Evolutionary conservation across 2,329 filamentous ascomycete species (phyloP), one percentile per base, ranked within the genome.

Genomic region (Fusarium subtropicale): DNA sequence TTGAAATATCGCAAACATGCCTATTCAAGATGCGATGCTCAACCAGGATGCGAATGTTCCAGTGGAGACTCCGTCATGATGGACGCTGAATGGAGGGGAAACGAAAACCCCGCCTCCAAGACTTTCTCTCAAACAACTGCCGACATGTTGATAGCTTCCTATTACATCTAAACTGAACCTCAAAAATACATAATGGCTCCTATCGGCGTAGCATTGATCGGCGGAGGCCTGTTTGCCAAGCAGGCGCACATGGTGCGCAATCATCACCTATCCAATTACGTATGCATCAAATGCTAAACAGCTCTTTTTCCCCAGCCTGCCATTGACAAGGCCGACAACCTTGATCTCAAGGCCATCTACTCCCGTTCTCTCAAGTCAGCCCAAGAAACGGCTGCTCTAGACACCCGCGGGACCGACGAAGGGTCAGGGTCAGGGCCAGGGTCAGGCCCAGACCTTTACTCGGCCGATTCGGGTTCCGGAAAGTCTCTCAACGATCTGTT

Each of bases 331-430:
- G 82, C 79, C 56, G 75, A 82, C 11, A 56, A 74, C 38, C 79
- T 91, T 13, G 77, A 79, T 15, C 83, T 92, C 68, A 90, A 88
- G 78, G 88, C 89, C 24, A 82, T 91, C 68, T 92, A 90, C 79
- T 91, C 89, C 5, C 87, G 90, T 54, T 87, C 87, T 13, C 82
- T 87, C 52, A 78, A 81, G 20, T 88, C 88, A 1, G 89, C 88
- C n/a, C 74, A 85, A 66, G 77, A 75, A 16, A 79, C 84, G 5
- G 79, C 80, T 18, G 76, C 78, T 3, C 79, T 83, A 22, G 77
- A 81, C 22, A 75, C 75, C 68, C 73, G 77, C 31, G 41, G 20
- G n/a, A 39, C 73, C 62, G 56, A 58, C 58, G 52, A 71, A 5
- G 11, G 11, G 28, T 30, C 24, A 26, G 24, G 24, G 24, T 7